Evolutionary conservation across 306 rosid genomes (phyloP), one percentile per base, ranked within the genome.

Genomic region (Pterocarpus santalinus): DNA sequence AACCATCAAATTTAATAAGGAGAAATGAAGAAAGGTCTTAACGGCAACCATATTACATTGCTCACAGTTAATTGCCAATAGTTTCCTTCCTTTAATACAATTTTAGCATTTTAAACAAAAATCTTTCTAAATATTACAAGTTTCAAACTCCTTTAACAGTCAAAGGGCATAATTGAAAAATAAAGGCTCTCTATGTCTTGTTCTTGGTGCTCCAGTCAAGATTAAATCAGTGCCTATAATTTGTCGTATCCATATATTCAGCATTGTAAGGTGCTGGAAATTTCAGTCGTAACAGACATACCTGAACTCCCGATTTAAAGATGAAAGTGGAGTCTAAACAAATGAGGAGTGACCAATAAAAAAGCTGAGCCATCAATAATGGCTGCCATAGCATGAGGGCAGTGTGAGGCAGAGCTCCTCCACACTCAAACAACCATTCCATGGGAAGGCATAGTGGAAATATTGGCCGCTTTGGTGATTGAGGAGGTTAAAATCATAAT

Each of bases 261-360:
- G 65, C 65, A 38, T 34, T 52, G 41, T 39, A 55, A 39, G 67
- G 15, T 33, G 52, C 73, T 65, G 65, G 56, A 65, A 39, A 53
- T 60, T 47, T 53, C 56, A 39, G 34, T 55, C 41, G 39, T 14
- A 15, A 13, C 75, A 39, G 41, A 77, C 67, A 49, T 52, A 65
- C 7, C 11, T 3, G 44, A 77, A 36, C 53, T 52, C 4, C 32
- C 34, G 56, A 75, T n/a, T 10, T 62, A 10, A 63, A 75, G n/a
- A 32, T 62, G 58, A 46, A 75, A 6, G 2, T 2, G 3, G 8
- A 60, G 12, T 32, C 76, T 51, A 33, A 7, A 34, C 10, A 33
- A 71, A 32, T 10, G 7, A 10, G 11, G 33, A 41, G 46, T 16
- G 5, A 32, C 8, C 33, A 43, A 2, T 4, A 32, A 46, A 41